Evolutionary conservation across 2,329 filamentous ascomycete species (phyloP), one percentile per base, ranked within the genome.

Genomic region (Chaetomium olivaceum): DNA sequence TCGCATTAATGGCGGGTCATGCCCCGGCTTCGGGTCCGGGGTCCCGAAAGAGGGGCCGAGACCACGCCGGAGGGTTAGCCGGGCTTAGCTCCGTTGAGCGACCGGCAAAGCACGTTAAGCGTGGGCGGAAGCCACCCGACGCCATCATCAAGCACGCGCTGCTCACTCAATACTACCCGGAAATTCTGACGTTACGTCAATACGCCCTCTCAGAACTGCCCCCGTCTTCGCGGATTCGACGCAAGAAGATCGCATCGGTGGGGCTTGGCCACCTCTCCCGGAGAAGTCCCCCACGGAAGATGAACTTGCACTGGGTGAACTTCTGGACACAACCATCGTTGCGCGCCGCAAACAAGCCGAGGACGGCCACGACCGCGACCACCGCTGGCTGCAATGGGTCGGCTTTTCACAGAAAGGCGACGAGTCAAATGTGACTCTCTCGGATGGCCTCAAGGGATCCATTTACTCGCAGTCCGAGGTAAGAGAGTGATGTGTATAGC

Each of bases 251-350:
- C 57, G 73, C 79, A 1, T 77, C 76, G 4, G 68, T 87, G 25
- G 82, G 82, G 4, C 71, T 73, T 39, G 68, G 70, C 23, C 65
- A 65, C 6, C 66, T 67, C 12, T 19, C 62, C 36, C 61, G 7
- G 68, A 25, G 14, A 62, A 64, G n/a, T 46, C 69, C 21, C 60
- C 64, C 16, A 72, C 43, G 6, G 76, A 77, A 9, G 50, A 74
- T 7, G 81, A 85, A 67, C 69, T 71, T 19, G 77, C 75, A 33
- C 74, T 93, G 12, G 81, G 80, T 4, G 74, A 74, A 2, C 77
- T 94, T 29, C 85, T 96, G 39, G 91, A 95, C 76, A 83, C 82
- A 1, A 88, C 87, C 0, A 76, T 95, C 19, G 83, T 96, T 50
- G 90, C 89, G 39, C 76, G 82, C 59, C 71, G 66, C 21, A 27